A percentile compares a stretch with the other conserved stretches of the same genome.
phyloP scores from a whole-genome alignment of 2,329 filamentous ascomycete genomes.

The Fusarium sp. region DNA sequence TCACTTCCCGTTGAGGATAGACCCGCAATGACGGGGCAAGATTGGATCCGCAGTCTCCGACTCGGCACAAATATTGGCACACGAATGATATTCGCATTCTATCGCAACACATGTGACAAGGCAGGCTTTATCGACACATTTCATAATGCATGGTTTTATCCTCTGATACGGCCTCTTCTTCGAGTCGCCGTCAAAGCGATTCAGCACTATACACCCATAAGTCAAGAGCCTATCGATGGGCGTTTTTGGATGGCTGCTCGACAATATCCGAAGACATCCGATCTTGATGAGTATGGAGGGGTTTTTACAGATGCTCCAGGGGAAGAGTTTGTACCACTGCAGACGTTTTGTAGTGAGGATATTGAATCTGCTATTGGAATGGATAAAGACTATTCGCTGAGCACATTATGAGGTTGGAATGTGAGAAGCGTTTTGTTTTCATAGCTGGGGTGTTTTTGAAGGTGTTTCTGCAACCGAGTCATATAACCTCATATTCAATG shows the following conservation, averaged over 20 bases:
- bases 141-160: constrained; percentile 36
- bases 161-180: constrained; percentile 22
- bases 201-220: constrained; percentile 11
- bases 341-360: constrained; percentile 1
- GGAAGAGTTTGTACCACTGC: neutral
- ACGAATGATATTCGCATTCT: constrained; percentile 36
- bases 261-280: constrained; percentile 1
- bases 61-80: constrained; percentile 40
- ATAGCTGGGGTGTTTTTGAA: neutral
- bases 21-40: neutral
- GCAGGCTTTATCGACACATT: constrained; percentile 33
- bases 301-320: constrained; percentile 9
- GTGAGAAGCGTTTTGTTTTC: constrained; percentile 29
- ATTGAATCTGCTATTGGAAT: neutral
- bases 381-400: neutral
- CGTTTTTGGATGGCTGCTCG: constrained; percentile 24
- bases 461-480: neutral
- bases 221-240: constrained; percentile 22
- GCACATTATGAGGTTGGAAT: no score
- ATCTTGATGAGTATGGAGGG: constrained; percentile 23
- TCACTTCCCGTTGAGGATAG: neutral
- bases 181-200: neutral
- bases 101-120: constrained; percentile 43
- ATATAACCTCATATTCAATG: neutral
- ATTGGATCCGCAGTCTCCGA: constrained; percentile 28